Base-by-base conservation (phyloP, 495 filamentous ascomycete species). In the Beverwykella pulmonaria region DNA sequence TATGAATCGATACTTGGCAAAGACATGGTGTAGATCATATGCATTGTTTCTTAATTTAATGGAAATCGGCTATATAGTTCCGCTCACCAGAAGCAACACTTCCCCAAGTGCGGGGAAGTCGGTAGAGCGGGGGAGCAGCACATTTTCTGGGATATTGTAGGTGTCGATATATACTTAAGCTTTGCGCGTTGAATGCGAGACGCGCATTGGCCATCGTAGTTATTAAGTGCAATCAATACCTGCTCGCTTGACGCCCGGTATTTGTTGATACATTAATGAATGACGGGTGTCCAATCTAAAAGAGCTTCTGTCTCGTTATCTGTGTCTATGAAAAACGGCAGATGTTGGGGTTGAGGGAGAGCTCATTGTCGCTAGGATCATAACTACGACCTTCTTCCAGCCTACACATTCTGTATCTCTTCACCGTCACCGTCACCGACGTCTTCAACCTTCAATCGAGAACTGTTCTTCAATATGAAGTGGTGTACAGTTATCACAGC, bases 391-490 rank as follows among this genome's bases (percentile, higher is more conserved):
- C 1, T 36, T 2, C 36, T 19, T 19, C 23, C 32, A 12, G 12
- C 32, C 17, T 20, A 34, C 3, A 46, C 19, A 36, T 53, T 23
- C 55, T 20, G 23, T 22, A 22, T 15, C 30, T 53, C 46, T 5
- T 34, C 49, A 48, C 39, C 53, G 22, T 53, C 47, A 30, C 20
- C 19, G 15, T 29, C 32, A 57, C 55, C n/a, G n/a, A n/a, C n/a
- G n/a, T n/a, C 48, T 7, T 50, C 25, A 19, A 50, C 17, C 29
- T 48, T 10, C 53, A 36, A 55, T 20, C n/a, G 15, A 29, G 1
- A 32, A 34, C 23, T 58, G 1, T 4, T 26, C 12, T 22, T 34
- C 61, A 64, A 47, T 17, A 70, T 70, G 67, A 70, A 65, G 61
- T 55, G 48, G 48, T 60, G 56, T 36, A 20, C 49, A n/a, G 22